Evolutionary conservation across 306 rosid species (phyloP).

Genomic region (Prosopis cineraria): DNA sequence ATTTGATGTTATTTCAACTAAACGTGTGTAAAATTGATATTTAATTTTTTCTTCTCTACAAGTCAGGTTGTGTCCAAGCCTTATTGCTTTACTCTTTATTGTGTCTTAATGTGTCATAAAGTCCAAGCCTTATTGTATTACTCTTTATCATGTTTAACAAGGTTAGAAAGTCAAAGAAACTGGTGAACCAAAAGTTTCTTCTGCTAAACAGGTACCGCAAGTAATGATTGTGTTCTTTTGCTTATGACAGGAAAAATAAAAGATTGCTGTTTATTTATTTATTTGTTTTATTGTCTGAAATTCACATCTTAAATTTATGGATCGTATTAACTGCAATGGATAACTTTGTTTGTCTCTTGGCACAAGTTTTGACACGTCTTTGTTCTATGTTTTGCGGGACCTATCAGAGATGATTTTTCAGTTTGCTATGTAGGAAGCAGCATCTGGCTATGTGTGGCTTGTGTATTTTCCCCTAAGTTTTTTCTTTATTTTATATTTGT

Average conservation of each 20-base stretch:
- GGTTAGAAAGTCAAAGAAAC: not conserved
- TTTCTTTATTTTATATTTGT: too few species aligned
- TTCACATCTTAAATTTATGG: too few species aligned
- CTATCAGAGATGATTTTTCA: constrained; percentile 93
- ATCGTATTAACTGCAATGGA: not conserved
- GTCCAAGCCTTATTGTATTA: too few species aligned
- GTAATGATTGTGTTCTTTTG: too few species aligned
- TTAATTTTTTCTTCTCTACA: too few species aligned
- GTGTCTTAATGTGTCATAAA: too few species aligned
- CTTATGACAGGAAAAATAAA: too few species aligned
- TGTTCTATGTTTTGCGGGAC: constrained; percentile 62
- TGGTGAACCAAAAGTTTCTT: not conserved
- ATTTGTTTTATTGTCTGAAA: too few species aligned
- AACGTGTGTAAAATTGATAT: not conserved
- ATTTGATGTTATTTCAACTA: not conserved
- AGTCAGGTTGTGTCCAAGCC: not conserved
- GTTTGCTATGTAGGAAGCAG: constrained; percentile 54
- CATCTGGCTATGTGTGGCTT: constrained; percentile 1
- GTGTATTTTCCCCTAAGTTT: too few species aligned
- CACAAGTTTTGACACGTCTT: constrained; percentile 17
- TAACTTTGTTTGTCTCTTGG: not conserved
- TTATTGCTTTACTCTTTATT: not conserved
- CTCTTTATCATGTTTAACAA: too few species aligned
- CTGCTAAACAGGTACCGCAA: not conserved
- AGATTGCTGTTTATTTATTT: too few species aligned